Conservation (phyloP, 768 basidiomycete species). For the Rhizopogon vesiculosus region DNA sequence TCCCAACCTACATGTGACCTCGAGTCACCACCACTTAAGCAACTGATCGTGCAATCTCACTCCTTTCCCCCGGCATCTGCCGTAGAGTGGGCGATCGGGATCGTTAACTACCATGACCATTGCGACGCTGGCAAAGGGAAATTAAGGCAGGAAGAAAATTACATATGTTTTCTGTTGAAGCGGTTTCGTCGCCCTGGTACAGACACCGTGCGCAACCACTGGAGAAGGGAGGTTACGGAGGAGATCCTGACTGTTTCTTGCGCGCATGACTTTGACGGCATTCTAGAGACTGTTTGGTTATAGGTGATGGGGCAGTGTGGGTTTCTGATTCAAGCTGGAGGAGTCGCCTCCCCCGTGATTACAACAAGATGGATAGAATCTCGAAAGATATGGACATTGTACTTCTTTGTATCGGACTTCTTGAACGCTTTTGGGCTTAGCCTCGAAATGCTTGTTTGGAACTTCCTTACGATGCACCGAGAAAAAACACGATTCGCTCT, state of each 20-base stretch:
- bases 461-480: too few species aligned
- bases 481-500: too few species aligned
- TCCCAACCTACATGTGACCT: background rate
- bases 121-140: background rate
- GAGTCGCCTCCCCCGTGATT: too few species aligned
- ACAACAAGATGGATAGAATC: too few species aligned
- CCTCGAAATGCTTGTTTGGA: too few species aligned
- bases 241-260: background rate
- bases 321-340: background rate
- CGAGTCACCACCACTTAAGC: background rate
- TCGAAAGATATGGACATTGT: too few species aligned
- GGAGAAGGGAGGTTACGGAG: background rate
- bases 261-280: background rate
- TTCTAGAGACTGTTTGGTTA: background rate
- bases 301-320: background rate
- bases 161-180: slow-evolving; percentile 1
- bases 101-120: slow-evolving; percentile 1
- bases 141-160: background rate
- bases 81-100: slow-evolving; percentile 2
- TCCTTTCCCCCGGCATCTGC: background rate
- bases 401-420: too few species aligned
- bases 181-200: background rate
- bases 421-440: too few species aligned
- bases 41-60: background rate
- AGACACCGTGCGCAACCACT: background rate